Conservation (phyloP, 2,329 filamentous ascomycete species). For the Ophiostoma fasciatum region DNA sequence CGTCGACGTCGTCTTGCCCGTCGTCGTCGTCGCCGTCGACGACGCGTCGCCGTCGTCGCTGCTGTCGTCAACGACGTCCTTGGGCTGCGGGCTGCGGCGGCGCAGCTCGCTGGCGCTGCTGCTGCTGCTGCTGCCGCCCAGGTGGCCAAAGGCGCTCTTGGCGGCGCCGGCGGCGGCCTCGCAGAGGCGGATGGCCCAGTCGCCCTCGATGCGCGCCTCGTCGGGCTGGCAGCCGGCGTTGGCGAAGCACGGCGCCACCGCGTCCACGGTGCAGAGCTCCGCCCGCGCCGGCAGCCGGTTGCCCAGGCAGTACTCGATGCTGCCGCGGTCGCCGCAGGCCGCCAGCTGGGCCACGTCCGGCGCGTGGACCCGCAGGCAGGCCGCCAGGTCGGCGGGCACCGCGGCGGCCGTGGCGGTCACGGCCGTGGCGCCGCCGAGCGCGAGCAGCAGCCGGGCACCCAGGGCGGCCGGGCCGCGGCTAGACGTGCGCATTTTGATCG, state of each 20-base stretch:
- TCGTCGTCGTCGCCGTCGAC: neutral
- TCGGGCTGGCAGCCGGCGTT: constrained; percentile 21
- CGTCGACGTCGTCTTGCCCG: constrained; percentile 4
- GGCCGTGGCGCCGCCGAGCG: too few species aligned
- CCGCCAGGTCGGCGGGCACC: neutral
- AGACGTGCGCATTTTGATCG: too few species aligned
- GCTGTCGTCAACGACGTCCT: constrained; percentile 5
- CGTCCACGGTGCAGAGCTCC: constrained; percentile 4
- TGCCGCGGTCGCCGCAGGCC: constrained; percentile 27
- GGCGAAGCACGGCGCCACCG: constrained; percentile 24
- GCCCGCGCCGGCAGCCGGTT: constrained; percentile 12
- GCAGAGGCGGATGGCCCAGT: constrained; percentile 20
- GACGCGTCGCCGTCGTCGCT: constrained; percentile 3
- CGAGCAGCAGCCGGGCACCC: neutral
- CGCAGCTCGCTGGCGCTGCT: constrained; percentile 11
- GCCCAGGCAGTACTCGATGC: constrained; percentile 29
- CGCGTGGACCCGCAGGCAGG: too few species aligned
- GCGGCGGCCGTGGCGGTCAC: neutral
- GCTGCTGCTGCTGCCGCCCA: neutral
- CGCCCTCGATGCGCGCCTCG: constrained; percentile 21
- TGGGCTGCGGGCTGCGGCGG: constrained; percentile 7
- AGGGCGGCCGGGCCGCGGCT: too few species aligned
- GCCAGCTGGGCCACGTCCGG: constrained; percentile 21
- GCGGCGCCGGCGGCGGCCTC: constrained; percentile 8
- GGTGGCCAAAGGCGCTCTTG: neutral